Evolutionary conservation across 768 basidiomycete genomes (phyloP).

Genomic region (Clathrus columnatus): DNA sequence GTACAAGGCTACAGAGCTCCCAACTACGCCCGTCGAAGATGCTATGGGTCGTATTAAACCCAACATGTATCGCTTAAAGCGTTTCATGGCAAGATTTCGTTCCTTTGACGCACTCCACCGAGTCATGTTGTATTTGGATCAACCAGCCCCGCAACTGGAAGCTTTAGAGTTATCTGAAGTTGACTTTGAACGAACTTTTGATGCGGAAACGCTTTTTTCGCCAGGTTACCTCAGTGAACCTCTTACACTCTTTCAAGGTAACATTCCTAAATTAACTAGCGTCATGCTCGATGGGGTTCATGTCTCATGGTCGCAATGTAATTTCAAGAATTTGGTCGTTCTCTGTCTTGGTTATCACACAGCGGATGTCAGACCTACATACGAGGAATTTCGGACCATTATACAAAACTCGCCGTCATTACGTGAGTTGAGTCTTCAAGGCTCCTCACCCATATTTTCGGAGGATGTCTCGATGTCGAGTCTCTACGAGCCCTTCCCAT

Average conservation of each 20-base stretch:
- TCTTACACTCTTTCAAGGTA: constrained; percentile 44
- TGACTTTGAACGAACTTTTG: constrained; percentile 3
- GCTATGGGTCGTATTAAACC: not conserved
- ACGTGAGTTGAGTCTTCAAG: constrained; percentile 39
- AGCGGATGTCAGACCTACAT: constrained; percentile 55
- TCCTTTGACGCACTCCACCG: not conserved
- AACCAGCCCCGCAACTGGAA: constrained; percentile 4
- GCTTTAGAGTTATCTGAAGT: not conserved
- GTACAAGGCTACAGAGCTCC: not conserved
- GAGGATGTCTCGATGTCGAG: not conserved
- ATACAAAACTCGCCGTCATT: constrained; percentile 47
- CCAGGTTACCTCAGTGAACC: constrained; percentile 32
- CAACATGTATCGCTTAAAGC: constrained; percentile 3
- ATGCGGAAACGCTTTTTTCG: constrained; percentile 23
- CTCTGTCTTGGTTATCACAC: constrained; percentile 57
- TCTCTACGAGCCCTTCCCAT: not conserved
- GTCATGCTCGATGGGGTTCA: constrained; percentile 62
- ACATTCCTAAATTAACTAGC: constrained; percentile 39
- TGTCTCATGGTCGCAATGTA: constrained; percentile 46
- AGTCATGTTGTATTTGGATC: not conserved
- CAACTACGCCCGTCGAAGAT: not conserved
- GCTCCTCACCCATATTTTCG: constrained; percentile 43
- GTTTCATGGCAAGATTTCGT: not conserved
- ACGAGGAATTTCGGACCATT: constrained; percentile 41
- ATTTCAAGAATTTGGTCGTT: constrained; percentile 36